These are phyloP conservation scores for Zygoascus tannicola DNA, from an alignment of 805 yeast species.

Conservation along the genomic window DNA sequence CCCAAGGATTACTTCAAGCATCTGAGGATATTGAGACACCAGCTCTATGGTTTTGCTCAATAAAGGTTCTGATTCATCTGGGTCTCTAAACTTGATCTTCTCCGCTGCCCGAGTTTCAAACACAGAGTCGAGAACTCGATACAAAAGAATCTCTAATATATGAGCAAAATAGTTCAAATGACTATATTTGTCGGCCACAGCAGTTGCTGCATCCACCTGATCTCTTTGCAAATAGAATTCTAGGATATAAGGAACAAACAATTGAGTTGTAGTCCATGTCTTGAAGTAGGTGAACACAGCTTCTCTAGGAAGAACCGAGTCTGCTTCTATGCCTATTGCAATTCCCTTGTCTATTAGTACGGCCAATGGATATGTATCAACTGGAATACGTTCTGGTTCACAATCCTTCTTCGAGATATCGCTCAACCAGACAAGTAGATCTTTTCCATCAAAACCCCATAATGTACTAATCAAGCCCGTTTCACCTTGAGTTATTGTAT, in stretches of 20 bases:
- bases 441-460: conserved; percentile 36
- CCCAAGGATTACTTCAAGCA: conserved; percentile 32
- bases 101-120: conserved; percentile 13
- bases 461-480: conserved; percentile 18
- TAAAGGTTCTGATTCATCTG: conserved; percentile 5
- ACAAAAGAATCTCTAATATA: conserved; percentile 33
- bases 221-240: conserved; percentile 22
- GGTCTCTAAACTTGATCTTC: neutral
- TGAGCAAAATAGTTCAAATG: conserved; percentile 33
- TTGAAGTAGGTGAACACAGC: conserved; percentile 27
- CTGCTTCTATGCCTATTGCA: conserved; percentile 42
- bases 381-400: conserved; percentile 16
- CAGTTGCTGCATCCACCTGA: conserved; percentile 15
- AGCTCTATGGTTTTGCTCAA: conserved; percentile 22
- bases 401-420: conserved; percentile 10
- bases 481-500: conserved; percentile 20
- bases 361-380: conserved; percentile 45
- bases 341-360: conserved; percentile 39
- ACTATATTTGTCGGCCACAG: conserved; percentile 23
- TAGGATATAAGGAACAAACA: conserved; percentile 26
- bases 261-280: conserved; percentile 24
- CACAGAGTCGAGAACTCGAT: conserved; percentile 23
- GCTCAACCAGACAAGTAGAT: conserved; percentile 22
- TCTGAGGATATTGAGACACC: conserved; percentile 28
- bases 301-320: conserved; percentile 28